phyloP scores from a whole-genome alignment of 2,329 filamentous ascomycete genomes.

The Cladosporium sp. region DNA sequence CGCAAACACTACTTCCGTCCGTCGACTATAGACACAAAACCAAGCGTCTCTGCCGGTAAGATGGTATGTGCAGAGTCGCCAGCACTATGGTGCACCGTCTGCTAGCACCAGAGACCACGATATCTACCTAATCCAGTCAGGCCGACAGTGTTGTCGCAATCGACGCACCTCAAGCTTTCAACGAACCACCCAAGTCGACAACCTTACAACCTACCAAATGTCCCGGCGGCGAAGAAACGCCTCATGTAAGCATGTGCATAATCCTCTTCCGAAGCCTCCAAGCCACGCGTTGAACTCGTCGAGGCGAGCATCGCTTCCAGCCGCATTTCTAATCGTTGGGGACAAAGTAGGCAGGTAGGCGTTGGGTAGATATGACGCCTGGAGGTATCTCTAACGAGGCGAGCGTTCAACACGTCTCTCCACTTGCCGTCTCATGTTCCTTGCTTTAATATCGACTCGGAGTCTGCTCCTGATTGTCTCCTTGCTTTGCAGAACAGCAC shows the following conservation, averaged over 20 bases:
- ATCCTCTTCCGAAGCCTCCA: not conserved
- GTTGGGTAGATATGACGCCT: not conserved
- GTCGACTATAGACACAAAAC: not conserved
- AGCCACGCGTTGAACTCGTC: not conserved
- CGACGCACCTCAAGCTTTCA: constrained; percentile 9
- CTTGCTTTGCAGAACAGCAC: not conserved
- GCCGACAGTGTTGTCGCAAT: constrained; percentile 9
- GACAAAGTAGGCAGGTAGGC: not conserved
- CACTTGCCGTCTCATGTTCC: not conserved
- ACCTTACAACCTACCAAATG: not conserved
- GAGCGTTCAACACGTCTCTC: not conserved
- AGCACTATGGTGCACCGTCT: not conserved
- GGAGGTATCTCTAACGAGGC: not conserved
- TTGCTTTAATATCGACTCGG: not conserved
- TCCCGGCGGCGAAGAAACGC: not conserved
- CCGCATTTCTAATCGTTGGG: not conserved
- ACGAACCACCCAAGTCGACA: not conserved
- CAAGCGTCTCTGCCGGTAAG: not conserved
- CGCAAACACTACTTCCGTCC: not conserved
- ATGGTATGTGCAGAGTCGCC: not conserved
- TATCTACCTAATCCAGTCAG: not conserved
- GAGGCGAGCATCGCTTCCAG: not conserved
- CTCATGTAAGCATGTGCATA: not conserved
- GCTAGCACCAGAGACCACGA: not conserved
- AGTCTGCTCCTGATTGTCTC: not conserved